These are phyloP conservation scores for Eucalyptus grandis DNA, from an alignment of 345 rosid genomes.

Conservation along the genomic window DNA sequence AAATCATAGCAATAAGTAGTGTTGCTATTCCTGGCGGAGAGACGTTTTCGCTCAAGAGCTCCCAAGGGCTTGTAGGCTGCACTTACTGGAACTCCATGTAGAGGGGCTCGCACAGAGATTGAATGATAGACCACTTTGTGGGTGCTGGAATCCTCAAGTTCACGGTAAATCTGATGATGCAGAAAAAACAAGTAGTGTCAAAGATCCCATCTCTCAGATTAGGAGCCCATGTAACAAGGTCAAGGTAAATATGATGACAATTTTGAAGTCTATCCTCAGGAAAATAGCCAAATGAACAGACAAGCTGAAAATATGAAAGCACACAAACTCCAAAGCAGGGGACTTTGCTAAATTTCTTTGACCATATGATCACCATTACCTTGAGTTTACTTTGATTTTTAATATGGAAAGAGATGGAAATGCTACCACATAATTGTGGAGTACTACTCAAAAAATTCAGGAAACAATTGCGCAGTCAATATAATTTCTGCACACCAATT, in stretches of 20 bases:
- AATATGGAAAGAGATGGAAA: not conserved
- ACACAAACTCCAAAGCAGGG: not conserved
- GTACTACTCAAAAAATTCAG: not conserved
- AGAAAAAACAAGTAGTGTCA: not conserved
- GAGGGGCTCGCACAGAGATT: constrained; percentile 40
- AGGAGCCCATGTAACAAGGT: not conserved
- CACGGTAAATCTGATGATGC: constrained; percentile 71
- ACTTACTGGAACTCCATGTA: constrained; percentile 48
- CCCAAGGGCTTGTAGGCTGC: constrained; percentile 64
- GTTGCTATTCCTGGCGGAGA: constrained; percentile 68
- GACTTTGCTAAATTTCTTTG: not conserved
- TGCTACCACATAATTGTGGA: not conserved
- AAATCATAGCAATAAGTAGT: constrained; percentile 98
- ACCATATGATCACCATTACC: not conserved
- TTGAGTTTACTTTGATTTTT: not conserved
- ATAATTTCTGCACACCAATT: not conserved
- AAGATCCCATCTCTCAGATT: not conserved
- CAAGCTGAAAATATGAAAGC: not conserved
- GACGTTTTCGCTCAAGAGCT: constrained; percentile 72
- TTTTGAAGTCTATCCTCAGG: not conserved
- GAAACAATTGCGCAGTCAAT: not conserved
- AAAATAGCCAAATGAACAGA: not conserved
- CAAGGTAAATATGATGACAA: not conserved
- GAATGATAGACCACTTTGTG: constrained; percentile 61
- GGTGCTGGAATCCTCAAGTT: constrained; percentile 55